Evolutionary conservation across 805 yeast genomes (phyloP).

Genomic region (Wilhelminamyces savonicus): DNA sequence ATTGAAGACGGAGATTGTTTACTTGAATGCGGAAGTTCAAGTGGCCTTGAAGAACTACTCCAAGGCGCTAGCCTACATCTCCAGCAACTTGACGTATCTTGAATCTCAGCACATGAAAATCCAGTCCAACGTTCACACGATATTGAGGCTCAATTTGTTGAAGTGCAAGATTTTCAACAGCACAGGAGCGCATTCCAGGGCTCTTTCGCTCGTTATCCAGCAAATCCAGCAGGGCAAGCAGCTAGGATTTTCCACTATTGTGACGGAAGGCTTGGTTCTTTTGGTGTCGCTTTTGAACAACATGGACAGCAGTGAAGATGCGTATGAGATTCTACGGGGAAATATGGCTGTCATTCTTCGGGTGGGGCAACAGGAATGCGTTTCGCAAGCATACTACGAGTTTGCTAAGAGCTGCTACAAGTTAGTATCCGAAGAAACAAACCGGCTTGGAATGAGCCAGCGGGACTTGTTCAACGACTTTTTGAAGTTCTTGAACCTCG

Average conservation of each 20-base stretch:
- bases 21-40: constrained; percentile 24
- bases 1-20: constrained; percentile 19
- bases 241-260: constrained; percentile 39
- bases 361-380: constrained; percentile 30
- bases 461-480: constrained; percentile 24
- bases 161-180: constrained; percentile 39
- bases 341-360: constrained; percentile 41
- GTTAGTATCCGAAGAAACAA: too few relatives aligned
- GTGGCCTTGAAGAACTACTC: constrained; percentile 25
- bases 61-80: constrained; percentile 18
- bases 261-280: constrained; percentile 41
- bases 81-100: constrained; percentile 1
- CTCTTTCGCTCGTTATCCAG: constrained; percentile 43
- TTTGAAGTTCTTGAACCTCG: constrained; percentile 31
- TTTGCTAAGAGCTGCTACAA: constrained; percentile 20
- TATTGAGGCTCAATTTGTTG: constrained; percentile 40
- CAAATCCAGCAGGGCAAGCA: constrained; percentile 42
- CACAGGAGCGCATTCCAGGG: constrained; percentile 42
- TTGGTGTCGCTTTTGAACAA: constrained; percentile 40
- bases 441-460: too few relatives aligned
- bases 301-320: constrained; percentile 39
- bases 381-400: constrained; percentile 29
- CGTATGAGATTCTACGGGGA: constrained; percentile 30
- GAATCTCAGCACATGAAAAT: constrained; percentile 11
- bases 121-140: constrained; percentile 34